phyloP scores from a whole-genome alignment of 1,139 yeast species.

The Debaryomyces udenii region DNA sequence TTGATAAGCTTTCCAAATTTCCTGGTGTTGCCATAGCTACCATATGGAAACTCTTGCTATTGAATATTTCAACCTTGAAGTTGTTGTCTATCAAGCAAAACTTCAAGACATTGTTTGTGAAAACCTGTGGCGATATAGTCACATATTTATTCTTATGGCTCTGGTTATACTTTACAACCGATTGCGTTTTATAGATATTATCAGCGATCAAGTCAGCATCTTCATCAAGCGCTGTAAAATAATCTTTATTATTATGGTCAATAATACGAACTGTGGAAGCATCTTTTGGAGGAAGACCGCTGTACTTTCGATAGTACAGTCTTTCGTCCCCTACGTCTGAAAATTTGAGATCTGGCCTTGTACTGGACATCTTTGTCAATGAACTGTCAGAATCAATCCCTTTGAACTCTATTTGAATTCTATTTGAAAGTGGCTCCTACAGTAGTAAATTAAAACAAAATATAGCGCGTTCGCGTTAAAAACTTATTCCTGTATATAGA shows the following conservation, averaged over 20 bases:
- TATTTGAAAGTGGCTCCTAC: not conserved
- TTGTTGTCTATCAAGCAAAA: slow-evolving; percentile 71
- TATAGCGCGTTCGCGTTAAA: slow-evolving; percentile 8
- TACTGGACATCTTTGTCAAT: slow-evolving; percentile 50
- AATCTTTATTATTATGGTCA: slow-evolving; percentile 70
- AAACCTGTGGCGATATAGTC: slow-evolving; percentile 76
- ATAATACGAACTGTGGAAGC: slow-evolving; percentile 60
- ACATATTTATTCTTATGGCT: slow-evolving; percentile 61
- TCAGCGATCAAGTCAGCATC: slow-evolving; percentile 88
- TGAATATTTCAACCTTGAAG: slow-evolving; percentile 72
- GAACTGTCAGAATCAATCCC: not conserved
- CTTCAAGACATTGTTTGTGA: slow-evolving; percentile 62
- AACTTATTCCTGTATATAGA: slow-evolving; percentile 7
- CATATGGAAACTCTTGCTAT: slow-evolving; percentile 61
- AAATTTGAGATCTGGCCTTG: slow-evolving; percentile 75
- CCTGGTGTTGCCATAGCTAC: slow-evolving; percentile 84
- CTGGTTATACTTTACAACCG: slow-evolving; percentile 65
- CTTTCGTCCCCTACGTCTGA: slow-evolving; percentile 64
- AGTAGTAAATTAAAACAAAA: not conserved
- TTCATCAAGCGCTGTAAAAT: slow-evolving; percentile 71
- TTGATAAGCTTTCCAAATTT: slow-evolving; percentile 57
- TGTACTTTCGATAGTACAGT: slow-evolving; percentile 62
- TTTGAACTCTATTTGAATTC: not conserved
- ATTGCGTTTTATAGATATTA: slow-evolving; percentile 74
- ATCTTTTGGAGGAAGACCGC: slow-evolving; percentile 53